These are phyloP conservation scores for Elsinoe ampelina DNA, from an alignment of 2,329 filamentous ascomycete genomes.

Conservation along the genomic window DNA sequence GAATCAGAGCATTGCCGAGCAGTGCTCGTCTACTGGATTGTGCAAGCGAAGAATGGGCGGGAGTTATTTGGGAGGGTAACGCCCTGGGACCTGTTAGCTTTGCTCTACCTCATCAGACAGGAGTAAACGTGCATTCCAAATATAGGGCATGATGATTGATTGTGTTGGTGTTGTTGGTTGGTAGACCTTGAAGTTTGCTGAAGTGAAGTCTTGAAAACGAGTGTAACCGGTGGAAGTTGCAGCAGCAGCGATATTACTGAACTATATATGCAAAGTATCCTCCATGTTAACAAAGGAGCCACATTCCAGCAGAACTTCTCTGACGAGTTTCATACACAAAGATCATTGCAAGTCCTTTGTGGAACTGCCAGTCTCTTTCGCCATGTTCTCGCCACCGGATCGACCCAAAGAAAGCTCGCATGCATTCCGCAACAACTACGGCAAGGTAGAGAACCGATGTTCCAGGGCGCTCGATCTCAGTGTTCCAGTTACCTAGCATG, in stretches of 20 bases:
- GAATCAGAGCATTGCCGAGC: background rate
- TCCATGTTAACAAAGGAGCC: background rate
- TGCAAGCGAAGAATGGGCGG: conserved; percentile 1
- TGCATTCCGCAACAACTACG: no score
- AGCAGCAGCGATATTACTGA: no score
- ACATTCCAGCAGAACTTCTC: no score
- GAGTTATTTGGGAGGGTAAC: background rate
- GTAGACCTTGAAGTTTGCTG: background rate
- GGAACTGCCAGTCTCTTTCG: no score
- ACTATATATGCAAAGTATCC: background rate
- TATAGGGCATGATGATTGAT: background rate
- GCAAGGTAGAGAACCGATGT: no score
- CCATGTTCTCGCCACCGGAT: no score
- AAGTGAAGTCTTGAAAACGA: background rate
- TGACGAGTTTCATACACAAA: no score
- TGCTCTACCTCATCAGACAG: background rate
- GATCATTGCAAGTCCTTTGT: no score
- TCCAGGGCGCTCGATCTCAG: no score
- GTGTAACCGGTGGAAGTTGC: background rate
- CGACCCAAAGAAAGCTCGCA: no score
- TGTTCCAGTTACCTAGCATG: no score
- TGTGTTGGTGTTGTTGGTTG: background rate
- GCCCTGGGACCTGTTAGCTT: background rate
- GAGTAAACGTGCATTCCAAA: background rate
- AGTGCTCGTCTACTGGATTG: background rate